Percentiles rank a stretch among this genome's conserved stretches.
phyloP scores from a whole-genome alignment of 345 rosid species.

The Pseudoturritis turrita region DNA sequence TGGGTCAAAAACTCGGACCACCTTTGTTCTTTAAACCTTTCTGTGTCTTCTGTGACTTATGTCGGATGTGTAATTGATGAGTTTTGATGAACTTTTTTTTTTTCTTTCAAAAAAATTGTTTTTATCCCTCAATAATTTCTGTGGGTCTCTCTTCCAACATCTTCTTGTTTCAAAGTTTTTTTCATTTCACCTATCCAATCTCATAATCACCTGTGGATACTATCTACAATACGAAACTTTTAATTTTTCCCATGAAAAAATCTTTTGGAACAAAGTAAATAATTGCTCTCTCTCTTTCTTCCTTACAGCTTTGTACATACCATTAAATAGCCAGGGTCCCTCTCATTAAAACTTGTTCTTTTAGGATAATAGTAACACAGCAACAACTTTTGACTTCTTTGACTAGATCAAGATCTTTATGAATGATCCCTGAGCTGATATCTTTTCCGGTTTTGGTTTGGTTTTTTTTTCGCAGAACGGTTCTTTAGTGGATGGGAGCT shows the following conservation, averaged over 20 bases:
- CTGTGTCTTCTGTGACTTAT: slow-evolving; percentile 29
- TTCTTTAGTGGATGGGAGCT: slow-evolving; percentile 59
- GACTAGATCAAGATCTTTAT: slow-evolving; percentile 22
- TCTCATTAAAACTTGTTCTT: slow-evolving; percentile 24
- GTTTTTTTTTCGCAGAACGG: slow-evolving; percentile 42
- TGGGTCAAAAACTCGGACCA: slow-evolving; percentile 35
- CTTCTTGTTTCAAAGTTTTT: slow-evolving; percentile 16
- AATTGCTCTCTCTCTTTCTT: slow-evolving; percentile 18
- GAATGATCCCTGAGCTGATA: slow-evolving; percentile 16
- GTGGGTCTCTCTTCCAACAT: slow-evolving; percentile 31
- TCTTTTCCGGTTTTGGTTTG: not conserved
- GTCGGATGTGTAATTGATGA: slow-evolving; percentile 28
- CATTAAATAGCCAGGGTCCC: slow-evolving; percentile 30
- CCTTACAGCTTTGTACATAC: slow-evolving; percentile 28
- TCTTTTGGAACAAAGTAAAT: slow-evolving; percentile 21
- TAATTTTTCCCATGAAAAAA: not conserved
- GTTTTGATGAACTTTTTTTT: not conserved
- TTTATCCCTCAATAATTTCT: slow-evolving; percentile 8
- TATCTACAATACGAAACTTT: not conserved
- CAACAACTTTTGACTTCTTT: slow-evolving; percentile 24
- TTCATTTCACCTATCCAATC: slow-evolving; percentile 9
- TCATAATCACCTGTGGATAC: slow-evolving; percentile 16
- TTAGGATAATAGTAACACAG: slow-evolving; percentile 26
- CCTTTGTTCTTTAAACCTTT: slow-evolving; percentile 29
- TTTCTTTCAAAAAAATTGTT: not conserved